Conservation (phyloP, 2,329 filamentous ascomycete genomes). For the Colletotrichum sp. region DNA sequence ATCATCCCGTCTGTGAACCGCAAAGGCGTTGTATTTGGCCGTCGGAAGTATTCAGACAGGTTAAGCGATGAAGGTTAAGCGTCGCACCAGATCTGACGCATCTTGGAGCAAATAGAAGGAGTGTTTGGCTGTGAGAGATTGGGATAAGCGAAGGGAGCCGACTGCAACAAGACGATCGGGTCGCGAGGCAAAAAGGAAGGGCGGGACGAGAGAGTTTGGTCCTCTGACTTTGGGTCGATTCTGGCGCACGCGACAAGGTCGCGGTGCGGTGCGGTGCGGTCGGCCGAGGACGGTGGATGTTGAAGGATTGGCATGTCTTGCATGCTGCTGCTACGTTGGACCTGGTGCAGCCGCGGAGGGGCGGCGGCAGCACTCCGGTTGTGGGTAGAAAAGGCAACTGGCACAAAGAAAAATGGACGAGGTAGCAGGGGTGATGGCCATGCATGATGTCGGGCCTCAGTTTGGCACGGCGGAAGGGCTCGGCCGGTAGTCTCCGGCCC, state of each 20-base stretch:
- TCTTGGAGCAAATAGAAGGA: not conserved
- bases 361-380: not conserved
- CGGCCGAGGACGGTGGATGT: not conserved
- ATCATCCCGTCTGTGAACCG: not conserved
- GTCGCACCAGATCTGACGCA: not conserved
- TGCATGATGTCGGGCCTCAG: slow-evolving; percentile 1
- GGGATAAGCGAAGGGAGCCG: not conserved
- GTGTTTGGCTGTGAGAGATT: not conserved
- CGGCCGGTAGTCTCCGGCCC: not conserved
- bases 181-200: not conserved
- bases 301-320: slow-evolving; percentile 2
- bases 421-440: not conserved
- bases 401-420: not conserved
- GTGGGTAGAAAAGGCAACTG: not conserved
- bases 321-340: not conserved
- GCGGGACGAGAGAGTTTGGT: not conserved
- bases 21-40: not conserved
- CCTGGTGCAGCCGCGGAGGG: not conserved
- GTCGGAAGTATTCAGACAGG: not conserved
- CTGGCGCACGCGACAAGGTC: not conserved
- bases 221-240: not conserved
- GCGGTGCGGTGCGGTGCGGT: not conserved
- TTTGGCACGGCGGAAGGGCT: not conserved
- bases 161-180: not conserved
- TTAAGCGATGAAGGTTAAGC: not conserved